Evolutionary conservation across 345 rosid genomes (phyloP), one percentile per base, ranked within the genome.

Genomic region (Carallia brachiata): DNA sequence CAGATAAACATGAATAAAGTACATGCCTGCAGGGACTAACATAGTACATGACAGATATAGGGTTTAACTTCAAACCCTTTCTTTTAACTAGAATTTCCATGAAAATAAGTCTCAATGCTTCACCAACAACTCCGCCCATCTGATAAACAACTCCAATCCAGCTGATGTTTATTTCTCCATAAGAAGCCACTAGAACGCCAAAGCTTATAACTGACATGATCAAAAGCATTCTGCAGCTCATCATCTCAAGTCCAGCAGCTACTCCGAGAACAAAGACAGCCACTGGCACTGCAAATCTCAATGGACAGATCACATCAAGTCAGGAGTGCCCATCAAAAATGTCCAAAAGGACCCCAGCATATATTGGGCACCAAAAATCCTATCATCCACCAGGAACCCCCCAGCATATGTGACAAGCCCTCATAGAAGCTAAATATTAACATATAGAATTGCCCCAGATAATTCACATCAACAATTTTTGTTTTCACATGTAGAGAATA

Each of bases 111-210:
- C 84, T 86, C 39, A 91, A 77, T 75, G 98, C 93, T 83, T 94
- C 98, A 63, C 97, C 98, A 74, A 94, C 82, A 27, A 94, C 97
- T 63, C 97, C 98, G 68, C 98, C 98, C 98, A 94, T 94, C 81
- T 94, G 98, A 75, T 94, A 94, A 67, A 91, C 93, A 76, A 94
- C 98, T 68, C 98, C 98, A 44, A 94, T 79, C 98, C 97, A 94
- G 83, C 62, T 94, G 69, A 94, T 94, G 78, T 86, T 84, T 68
- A 94, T 80, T 75, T 94, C 97, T 36, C 97, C 98, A 75, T 88
- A 90, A 61, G 98, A 94, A 70, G 98, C 98, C 66, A 90, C 97
- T 65, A 94, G 84, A 79, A 94, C 98, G 40, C 98, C 98, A 27
- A 91, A 83, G 81, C 98, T 94, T 80, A 94, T 94, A 75, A 88